phyloP scores from a whole-genome alignment of 1,284 basidiomycete species.

The Ceratorhiza oryzae-sativae region DNA sequence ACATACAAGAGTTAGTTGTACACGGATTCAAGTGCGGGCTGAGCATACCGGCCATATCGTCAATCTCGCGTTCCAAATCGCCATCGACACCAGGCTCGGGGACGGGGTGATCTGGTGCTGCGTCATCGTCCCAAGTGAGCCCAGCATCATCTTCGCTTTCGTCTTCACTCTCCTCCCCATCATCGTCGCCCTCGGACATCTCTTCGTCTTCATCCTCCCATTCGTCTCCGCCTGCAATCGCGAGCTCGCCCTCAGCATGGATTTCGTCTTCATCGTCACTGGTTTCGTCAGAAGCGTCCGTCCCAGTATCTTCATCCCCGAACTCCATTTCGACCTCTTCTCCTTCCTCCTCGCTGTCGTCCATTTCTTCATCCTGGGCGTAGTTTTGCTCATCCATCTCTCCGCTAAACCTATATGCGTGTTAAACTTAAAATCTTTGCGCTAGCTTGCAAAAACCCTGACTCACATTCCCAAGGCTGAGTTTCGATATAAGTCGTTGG shows the following conservation, averaged over 20 bases:
- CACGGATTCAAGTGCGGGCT: not conserved
- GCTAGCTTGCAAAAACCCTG: not conserved
- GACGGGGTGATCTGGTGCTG: slow-evolving; percentile 43
- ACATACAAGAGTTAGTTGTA: not conserved
- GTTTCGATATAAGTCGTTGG: slow-evolving; percentile 94
- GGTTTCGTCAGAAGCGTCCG: slow-evolving; percentile 67
- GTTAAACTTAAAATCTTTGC: not conserved
- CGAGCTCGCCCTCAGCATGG: slow-evolving; percentile 49
- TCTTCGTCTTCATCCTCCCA: slow-evolving; percentile 65
- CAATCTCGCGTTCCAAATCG: slow-evolving; percentile 56
- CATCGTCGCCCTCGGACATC: slow-evolving; percentile 52
- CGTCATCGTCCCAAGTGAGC: slow-evolving; percentile 47
- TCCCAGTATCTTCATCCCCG: slow-evolving; percentile 74
- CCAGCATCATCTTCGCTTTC: slow-evolving; percentile 48
- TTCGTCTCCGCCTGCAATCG: slow-evolving; percentile 52
- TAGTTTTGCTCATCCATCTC: slow-evolving; percentile 81
- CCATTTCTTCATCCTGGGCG: slow-evolving; percentile 73
- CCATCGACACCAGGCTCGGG: slow-evolving; percentile 47
- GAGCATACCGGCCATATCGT: slow-evolving; percentile 75
- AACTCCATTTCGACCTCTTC: slow-evolving; percentile 89
- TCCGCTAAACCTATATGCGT: slow-evolving; percentile 68
- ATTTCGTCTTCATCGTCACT: slow-evolving; percentile 50
- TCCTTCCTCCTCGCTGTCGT: slow-evolving; percentile 75
- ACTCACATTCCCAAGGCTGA: slow-evolving; percentile 94
- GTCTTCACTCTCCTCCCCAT: slow-evolving; percentile 46